Conservation (phyloP, 768 basidiomycete genomes). For the Floccularia luteovirens region DNA sequence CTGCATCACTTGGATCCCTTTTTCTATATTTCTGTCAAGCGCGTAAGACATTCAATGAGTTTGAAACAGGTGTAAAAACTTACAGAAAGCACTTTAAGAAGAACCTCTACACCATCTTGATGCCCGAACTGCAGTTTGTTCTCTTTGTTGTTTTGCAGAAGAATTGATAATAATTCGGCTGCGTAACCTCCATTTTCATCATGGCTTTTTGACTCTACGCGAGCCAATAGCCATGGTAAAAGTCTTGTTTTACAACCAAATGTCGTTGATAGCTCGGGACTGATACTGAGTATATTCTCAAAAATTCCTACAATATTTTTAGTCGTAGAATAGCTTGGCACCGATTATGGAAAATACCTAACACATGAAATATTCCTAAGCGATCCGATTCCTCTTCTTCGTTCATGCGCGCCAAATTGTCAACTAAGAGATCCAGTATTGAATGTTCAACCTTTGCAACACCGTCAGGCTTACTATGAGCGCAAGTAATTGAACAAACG, state of each 20-base stretch:
- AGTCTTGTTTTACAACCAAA: conserved; percentile 73
- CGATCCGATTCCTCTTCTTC: conserved; percentile 87
- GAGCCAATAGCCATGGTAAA: conserved; percentile 70
- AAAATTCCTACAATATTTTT: conserved; percentile 57
- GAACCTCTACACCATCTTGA: conserved; percentile 69
- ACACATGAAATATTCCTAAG: conserved; percentile 87
- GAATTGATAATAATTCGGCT: conserved; percentile 87
- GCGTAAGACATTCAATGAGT: conserved; percentile 8
- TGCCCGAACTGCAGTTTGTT: conserved; percentile 68
- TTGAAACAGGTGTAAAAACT: conserved; percentile 15
- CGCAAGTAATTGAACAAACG: conserved; percentile 17
- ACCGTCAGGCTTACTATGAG: conserved; percentile 4
- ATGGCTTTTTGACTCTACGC: conserved; percentile 64
- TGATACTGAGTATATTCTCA: conserved; percentile 87
- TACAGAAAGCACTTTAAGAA: conserved; percentile 77
- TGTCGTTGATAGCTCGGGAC: conserved; percentile 62
- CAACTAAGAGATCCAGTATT: conserved; percentile 80
- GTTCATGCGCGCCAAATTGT: conserved; percentile 84
- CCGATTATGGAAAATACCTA: conserved; percentile 40
- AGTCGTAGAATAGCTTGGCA: conserved; percentile 1
- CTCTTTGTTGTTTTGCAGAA: conserved; percentile 66
- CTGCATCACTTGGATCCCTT: conserved; percentile 76
- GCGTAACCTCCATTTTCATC: conserved; percentile 93
- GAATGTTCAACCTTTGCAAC: conserved; percentile 66
- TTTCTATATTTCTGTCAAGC: conserved; percentile 72